Evolutionary conservation across 2,329 filamentous ascomycete genomes (phyloP), one percentile per base, ranked within the genome.

Genomic region (Ophiosphaerella narmari): DNA sequence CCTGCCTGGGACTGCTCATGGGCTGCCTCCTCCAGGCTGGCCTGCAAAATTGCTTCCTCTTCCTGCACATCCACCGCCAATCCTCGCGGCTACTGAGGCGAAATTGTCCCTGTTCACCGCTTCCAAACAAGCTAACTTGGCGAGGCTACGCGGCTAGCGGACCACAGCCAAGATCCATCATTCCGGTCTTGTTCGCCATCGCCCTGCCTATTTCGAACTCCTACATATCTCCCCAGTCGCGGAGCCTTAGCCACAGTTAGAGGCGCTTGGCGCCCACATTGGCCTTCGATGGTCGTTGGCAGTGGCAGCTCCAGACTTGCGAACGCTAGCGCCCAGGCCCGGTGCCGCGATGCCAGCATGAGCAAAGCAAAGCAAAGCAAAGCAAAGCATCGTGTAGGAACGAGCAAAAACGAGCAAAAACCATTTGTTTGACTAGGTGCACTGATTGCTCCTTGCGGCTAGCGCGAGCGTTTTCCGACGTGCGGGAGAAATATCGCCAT

Each of bases 271-370:
- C 62, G 55, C 38, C 42, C 47, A 55, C 44, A 59, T 57, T 63
- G 60, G 59, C 54, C 52, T 42, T 53, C 52, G 57, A 53, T 50
- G 54, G 33, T 47, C 45, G 47, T 48, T 49, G 58, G 44, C 41
- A 37, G 46, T 55, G 26, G 46, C 11, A 54, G 39, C 41, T 53
- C 51, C 42, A 48, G 52, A 43, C 43, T 58, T 59, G 56, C 58
- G 49, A 50, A 40, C 62, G 53, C 62, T 65, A 63, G 53, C 39
- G 46, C 34, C 48, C 54, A 50, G 50, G 49, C 50, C 62, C 62
- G 62, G 43, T 56, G 53, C 62, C 60, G 62, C 60, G 46, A 57
- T 52, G 56, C 60, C 39, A 55, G 49, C 50, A 38, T 54, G 53
- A 52, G 43, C 50, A 50, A 29, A 29, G 6, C 26, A 29, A 29